Percentiles rank a stretch among this genome's conserved stretches.
These are phyloP conservation scores for Tulasnella sp. DNA, from an alignment of 768 basidiomycete genomes.

Conservation along the genomic window DNA sequence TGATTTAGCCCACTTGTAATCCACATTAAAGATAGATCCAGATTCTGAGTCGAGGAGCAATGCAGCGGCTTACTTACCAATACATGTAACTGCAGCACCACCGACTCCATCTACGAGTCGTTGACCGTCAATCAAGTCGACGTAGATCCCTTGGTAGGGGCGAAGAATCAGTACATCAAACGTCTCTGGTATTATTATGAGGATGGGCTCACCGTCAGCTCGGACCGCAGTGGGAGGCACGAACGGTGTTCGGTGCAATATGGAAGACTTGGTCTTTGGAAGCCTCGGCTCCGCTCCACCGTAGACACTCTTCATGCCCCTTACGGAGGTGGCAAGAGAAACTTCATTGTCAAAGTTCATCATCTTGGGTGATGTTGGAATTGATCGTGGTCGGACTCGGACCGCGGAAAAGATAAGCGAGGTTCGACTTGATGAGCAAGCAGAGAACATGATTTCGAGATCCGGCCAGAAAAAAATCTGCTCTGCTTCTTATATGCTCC, in stretches of 20 bases:
- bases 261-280: conserved; percentile 25
- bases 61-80: conserved; percentile 48
- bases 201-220: conserved; percentile 23
- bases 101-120: conserved; percentile 70
- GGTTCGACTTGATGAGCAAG: too few species aligned
- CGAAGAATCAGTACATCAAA: background rate
- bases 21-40: too few species aligned
- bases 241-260: conserved; percentile 67
- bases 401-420: too few species aligned
- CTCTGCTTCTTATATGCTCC: too few species aligned
- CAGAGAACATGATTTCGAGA: too few species aligned
- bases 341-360: too few species aligned
- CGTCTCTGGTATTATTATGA: background rate
- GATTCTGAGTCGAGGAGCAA: too few species aligned
- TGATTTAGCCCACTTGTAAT: too few species aligned
- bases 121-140: conserved; percentile 59
- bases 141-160: conserved; percentile 50
- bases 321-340: background rate
- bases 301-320: background rate
- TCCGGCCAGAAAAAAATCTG: too few species aligned
- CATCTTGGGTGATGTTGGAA: too few species aligned
- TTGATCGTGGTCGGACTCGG: too few species aligned
- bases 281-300: background rate
- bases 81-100: conserved; percentile 72
- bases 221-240: conserved; percentile 55